Evolutionary conservation across 2,329 filamentous ascomycete genomes (phyloP).

Genomic region (Xylariales sp.): DNA sequence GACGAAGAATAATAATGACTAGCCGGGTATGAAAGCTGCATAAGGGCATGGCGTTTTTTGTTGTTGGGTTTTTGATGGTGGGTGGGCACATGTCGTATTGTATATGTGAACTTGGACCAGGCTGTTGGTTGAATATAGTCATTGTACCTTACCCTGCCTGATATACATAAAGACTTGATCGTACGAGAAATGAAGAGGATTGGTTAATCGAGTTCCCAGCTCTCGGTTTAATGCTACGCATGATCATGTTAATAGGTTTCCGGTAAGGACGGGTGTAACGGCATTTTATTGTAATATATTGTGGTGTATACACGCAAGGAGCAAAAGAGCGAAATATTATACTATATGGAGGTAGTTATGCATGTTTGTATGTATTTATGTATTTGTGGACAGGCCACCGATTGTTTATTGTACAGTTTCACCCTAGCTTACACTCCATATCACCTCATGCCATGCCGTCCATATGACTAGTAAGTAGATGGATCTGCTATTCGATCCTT

Average conservation of each 20-base stretch:
- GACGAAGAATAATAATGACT: slow-evolving; percentile 60
- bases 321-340: background rate
- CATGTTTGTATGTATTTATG: no score
- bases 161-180: background rate
- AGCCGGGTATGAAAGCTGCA: slow-evolving; percentile 33
- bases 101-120: slow-evolving; percentile 13
- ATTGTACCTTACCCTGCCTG: background rate
- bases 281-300: no score
- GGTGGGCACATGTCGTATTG: slow-evolving; percentile 1
- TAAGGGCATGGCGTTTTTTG: slow-evolving; percentile 40
- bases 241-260: no score
- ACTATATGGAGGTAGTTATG: no score
- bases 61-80: slow-evolving; percentile 17
- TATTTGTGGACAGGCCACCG: background rate
- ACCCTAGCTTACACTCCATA: no score
- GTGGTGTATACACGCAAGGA: no score
- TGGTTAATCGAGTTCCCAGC: background rate
- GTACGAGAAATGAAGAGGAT: background rate
- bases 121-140: background rate
- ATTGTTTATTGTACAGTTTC: background rate
- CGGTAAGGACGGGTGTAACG: no score
- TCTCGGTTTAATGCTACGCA: background rate
- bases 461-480: no score
- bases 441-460: no score
- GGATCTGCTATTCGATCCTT: background rate